These are phyloP conservation scores for Alternaria burnsii DNA, from an alignment of 2,329 filamentous ascomycete genomes.

Conservation along the genomic window DNA sequence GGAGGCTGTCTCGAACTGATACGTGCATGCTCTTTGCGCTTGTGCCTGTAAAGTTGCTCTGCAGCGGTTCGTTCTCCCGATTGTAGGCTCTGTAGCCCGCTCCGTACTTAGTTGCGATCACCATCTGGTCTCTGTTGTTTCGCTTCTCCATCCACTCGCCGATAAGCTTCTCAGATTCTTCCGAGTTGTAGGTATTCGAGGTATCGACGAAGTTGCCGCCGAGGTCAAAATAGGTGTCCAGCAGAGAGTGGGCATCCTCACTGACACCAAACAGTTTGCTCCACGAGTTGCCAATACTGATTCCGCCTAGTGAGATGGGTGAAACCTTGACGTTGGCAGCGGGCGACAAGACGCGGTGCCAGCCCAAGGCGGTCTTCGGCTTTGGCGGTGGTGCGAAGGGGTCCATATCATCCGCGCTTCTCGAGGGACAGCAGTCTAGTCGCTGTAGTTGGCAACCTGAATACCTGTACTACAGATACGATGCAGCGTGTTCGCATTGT, in stretches of 20 bases:
- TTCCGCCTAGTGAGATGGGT: conserved; percentile 51
- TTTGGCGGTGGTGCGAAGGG: background rate
- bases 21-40: background rate
- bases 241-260: conserved; percentile 67
- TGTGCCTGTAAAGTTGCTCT: conserved; percentile 19
- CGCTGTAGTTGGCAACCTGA: background rate
- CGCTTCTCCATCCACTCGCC: background rate
- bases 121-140: background rate
- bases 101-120: background rate
- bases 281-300: conserved; percentile 72
- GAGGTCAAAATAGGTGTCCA: conserved; percentile 70
- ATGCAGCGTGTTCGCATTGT: background rate
- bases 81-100: conserved; percentile 41
- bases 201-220: conserved; percentile 71
- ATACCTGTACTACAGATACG: background rate
- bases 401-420: background rate
- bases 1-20: background rate
- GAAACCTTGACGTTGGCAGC: background rate
- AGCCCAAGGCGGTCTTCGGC: background rate
- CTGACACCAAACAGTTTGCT: conserved; percentile 66
- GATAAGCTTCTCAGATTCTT: background rate
- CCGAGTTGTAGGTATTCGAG: background rate
- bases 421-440: background rate
- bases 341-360: background rate
- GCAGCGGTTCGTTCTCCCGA: conserved; percentile 17